Evolutionary conservation across 2,329 filamentous ascomycete genomes (phyloP).

Genomic region (Aspergillus cejpii): DNA sequence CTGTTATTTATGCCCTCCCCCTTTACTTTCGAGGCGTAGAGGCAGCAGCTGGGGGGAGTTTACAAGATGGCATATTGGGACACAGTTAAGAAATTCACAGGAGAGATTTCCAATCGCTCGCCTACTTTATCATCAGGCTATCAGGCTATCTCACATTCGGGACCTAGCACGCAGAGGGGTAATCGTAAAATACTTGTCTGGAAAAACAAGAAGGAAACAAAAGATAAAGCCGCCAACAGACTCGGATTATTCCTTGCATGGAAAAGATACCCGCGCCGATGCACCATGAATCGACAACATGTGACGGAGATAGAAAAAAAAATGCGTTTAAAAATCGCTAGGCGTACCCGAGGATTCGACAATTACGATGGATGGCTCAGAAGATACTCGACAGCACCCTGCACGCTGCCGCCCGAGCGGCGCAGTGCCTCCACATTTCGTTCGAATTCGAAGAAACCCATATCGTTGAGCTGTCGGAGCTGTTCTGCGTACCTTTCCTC

Average conservation of each 20-base stretch:
- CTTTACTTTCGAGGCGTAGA: no score
- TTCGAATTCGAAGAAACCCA: constrained; percentile 98
- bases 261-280: not conserved
- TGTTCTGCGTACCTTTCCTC: constrained; percentile 91
- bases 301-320: not conserved
- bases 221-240: not conserved
- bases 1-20: no score
- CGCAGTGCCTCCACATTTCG: constrained; percentile 81
- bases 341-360: not conserved
- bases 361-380: constrained; percentile 30
- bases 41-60: no score
- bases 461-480: constrained; percentile 88
- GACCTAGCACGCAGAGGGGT: constrained; percentile 1
- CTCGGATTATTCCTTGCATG: not conserved
- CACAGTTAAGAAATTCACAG: not conserved
- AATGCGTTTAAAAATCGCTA: not conserved
- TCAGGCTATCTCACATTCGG: constrained; percentile 1
- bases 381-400: constrained; percentile 57
- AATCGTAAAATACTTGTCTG: constrained; percentile 3
- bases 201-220: not conserved
- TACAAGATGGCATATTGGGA: no score
- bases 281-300: not conserved
- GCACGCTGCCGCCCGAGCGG: constrained; percentile 85
- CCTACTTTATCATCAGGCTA: no score
- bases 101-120: not conserved